Conservation (phyloP, 768 basidiomycete species). For the Suillus lakei region DNA sequence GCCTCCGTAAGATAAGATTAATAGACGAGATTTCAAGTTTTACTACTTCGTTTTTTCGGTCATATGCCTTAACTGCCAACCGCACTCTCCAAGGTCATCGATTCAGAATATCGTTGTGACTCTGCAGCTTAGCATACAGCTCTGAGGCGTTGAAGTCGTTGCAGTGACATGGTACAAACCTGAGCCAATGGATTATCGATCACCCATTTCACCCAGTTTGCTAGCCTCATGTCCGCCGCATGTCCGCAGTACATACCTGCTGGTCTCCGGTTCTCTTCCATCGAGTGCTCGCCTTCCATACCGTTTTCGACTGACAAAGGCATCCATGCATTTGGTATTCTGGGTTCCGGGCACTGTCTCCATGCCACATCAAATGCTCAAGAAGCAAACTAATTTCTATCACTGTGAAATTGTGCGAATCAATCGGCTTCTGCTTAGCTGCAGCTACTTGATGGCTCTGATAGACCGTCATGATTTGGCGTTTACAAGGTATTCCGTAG, state of each 20-base stretch:
- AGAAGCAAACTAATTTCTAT: neutral
- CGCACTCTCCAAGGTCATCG: too few relatives aligned
- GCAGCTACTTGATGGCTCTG: neutral
- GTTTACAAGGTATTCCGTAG: neutral
- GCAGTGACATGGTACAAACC: neutral
- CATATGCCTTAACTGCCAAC: too few relatives aligned
- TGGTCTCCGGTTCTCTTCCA: neutral
- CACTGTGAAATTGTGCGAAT: neutral
- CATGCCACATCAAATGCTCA: neutral
- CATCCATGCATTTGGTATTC: neutral
- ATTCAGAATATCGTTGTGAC: too few relatives aligned
- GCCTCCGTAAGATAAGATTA: constrained; percentile 16
- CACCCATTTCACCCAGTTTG: neutral
- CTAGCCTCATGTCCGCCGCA: neutral
- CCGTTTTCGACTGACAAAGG: neutral
- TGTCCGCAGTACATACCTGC: constrained; percentile 2
- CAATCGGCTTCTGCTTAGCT: neutral
- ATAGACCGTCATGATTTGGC: neutral
- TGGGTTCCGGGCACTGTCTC: neutral
- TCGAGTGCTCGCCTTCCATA: neutral
- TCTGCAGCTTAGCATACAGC: too few relatives aligned
- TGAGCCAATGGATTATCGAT: neutral
- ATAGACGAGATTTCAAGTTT: neutral
- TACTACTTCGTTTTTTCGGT: too few relatives aligned
- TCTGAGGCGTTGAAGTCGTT: neutral